phyloP scores from a whole-genome alignment of 352 stramenopile genomes.

The Globisporangium paroecandrum region DNA sequence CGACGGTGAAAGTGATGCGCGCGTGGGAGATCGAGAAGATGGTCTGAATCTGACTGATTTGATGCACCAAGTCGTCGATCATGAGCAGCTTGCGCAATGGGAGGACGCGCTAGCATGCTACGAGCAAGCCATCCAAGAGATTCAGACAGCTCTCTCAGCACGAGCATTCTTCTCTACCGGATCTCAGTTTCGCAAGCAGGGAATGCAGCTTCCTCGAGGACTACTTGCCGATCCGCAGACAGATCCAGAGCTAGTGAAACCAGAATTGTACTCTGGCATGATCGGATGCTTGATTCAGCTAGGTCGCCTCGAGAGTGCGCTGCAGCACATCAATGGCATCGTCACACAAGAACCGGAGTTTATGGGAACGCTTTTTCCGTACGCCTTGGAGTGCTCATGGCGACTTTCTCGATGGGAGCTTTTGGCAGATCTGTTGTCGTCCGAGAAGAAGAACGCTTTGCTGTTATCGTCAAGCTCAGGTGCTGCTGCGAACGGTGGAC shows the following conservation, averaged over 20 bases:
- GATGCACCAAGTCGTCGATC: conserved; percentile 67
- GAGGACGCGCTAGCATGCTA: conserved; percentile 76
- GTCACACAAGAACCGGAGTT: conserved; percentile 73
- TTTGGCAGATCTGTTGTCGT: conserved; percentile 67
- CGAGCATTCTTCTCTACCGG: conserved; percentile 21
- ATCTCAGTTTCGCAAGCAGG: conserved; percentile 2
- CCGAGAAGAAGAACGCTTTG: conserved; percentile 67
- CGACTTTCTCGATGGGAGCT: conserved; percentile 83
- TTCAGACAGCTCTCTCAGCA: conserved; percentile 45
- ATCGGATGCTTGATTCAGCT: conserved; percentile 84
- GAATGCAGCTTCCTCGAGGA: conserved; percentile 19
- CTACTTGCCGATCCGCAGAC: conserved; percentile 27
- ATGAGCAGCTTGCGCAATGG: conserved; percentile 71
- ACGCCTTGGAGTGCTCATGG: conserved; percentile 82
- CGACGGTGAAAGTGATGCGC: conserved; percentile 22
- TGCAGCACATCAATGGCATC: conserved; percentile 87
- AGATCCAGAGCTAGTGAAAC: conserved; percentile 60
- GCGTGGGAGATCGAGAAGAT: conserved; percentile 27
- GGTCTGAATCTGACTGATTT: conserved; percentile 56
- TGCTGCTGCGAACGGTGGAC: background rate
- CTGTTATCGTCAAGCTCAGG: conserved; percentile 31
- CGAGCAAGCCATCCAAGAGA: conserved; percentile 72
- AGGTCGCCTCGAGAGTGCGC: conserved; percentile 72
- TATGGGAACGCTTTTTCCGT: conserved; percentile 77
- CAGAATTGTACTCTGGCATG: conserved; percentile 76